These are phyloP conservation scores for Colletotrichum orchidophilum DNA, from an alignment of 2,329 filamentous ascomycete species.

Conservation along the genomic window DNA sequence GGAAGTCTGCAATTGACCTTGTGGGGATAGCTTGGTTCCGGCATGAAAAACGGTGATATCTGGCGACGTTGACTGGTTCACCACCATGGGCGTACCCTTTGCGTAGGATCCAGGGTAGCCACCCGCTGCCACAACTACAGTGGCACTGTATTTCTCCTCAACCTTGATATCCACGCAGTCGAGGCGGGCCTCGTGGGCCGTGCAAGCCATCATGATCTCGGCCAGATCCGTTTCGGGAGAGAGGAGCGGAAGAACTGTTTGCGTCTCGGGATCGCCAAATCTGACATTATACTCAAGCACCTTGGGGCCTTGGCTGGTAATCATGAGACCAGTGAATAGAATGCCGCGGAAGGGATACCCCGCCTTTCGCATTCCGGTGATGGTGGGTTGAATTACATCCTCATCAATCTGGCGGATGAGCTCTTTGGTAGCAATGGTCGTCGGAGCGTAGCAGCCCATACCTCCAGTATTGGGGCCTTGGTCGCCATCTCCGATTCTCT, in stretches of 20 bases:
- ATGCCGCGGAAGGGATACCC: slow-evolving; percentile 74
- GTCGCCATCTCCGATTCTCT: slow-evolving; percentile 74
- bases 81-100: slow-evolving; percentile 70
- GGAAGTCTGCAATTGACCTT: slow-evolving; percentile 71
- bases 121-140: slow-evolving; percentile 84
- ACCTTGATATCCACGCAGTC: slow-evolving; percentile 71
- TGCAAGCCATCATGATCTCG: slow-evolving; percentile 83
- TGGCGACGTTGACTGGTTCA: slow-evolving; percentile 45
- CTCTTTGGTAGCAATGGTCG: slow-evolving; percentile 61
- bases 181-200: slow-evolving; percentile 69
- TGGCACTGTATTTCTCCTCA: slow-evolving; percentile 74
- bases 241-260: slow-evolving; percentile 81
- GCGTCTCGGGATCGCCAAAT: slow-evolving; percentile 89
- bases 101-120: slow-evolving; percentile 85
- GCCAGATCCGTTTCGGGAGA: slow-evolving; percentile 81
- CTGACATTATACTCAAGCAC: slow-evolving; percentile 90
- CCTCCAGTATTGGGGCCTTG: slow-evolving; percentile 77
- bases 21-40: slow-evolving; percentile 70
- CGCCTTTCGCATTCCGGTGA: slow-evolving; percentile 76
- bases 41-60: slow-evolving; percentile 84
- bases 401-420: slow-evolving; percentile 66
- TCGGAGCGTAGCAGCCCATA: slow-evolving; percentile 79
- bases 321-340: slow-evolving; percentile 86
- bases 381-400: slow-evolving; percentile 68
- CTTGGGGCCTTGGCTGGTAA: slow-evolving; percentile 78